A percentile compares a stretch with the other conserved stretches of the same genome.
phyloP scores from a whole-genome alignment of 176 grass and related monocot genomes.

The Musa troglodytarum region DNA sequence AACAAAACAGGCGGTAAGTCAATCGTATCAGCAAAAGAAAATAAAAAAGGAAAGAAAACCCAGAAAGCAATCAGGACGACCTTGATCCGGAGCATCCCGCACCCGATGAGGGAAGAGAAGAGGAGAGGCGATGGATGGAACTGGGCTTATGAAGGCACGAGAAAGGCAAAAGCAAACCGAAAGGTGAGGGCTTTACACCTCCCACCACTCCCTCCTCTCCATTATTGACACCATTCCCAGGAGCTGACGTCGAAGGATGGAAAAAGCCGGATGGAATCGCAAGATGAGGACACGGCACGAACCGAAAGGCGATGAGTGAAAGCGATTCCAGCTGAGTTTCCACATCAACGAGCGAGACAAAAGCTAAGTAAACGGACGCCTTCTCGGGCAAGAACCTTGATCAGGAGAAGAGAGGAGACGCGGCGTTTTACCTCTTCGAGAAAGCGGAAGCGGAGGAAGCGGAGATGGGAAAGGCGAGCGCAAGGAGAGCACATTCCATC shows the following conservation, averaged over 20 bases:
- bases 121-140: background rate
- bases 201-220: background rate
- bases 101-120: background rate
- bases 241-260: background rate
- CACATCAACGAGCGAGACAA: background rate
- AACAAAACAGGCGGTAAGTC: too few species aligned
- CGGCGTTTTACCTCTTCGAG: background rate
- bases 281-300: background rate
- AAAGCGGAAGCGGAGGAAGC: background rate
- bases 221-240: conserved; percentile 4
- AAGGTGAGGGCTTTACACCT: background rate
- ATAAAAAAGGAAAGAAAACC: background rate
- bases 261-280: conserved; percentile 1
- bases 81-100: background rate
- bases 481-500: background rate
- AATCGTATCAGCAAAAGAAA: background rate
- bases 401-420: background rate
- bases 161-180: conserved; percentile 12
- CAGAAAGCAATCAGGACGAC: background rate
- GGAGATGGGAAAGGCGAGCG: background rate
- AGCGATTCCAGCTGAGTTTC: background rate
- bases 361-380: background rate
- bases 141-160: background rate
- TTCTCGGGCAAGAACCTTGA: background rate
- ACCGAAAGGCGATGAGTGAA: conserved; percentile 4